Conservation (phyloP, 2,329 filamentous ascomycete genomes). For the Botrytis elliptica region DNA sequence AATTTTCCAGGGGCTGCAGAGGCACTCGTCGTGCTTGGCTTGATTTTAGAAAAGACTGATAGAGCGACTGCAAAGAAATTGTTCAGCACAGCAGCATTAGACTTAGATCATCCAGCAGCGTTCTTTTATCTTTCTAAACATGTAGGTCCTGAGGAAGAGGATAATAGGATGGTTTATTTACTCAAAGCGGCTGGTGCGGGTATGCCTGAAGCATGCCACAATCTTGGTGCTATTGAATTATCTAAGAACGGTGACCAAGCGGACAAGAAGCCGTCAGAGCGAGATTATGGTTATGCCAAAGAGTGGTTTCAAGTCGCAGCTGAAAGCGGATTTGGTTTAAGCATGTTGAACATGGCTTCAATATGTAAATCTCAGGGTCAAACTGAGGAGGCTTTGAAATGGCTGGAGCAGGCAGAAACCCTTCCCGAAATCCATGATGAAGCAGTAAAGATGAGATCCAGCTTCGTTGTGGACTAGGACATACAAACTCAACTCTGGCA, state of each 20-base stretch:
- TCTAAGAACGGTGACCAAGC: slow-evolving; percentile 23
- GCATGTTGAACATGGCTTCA: slow-evolving; percentile 36
- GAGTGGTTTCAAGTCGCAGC: slow-evolving; percentile 38
- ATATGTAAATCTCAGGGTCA: slow-evolving; percentile 32
- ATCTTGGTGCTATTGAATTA: slow-evolving; percentile 35
- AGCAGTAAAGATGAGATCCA: slow-evolving; percentile 1
- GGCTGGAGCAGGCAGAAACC: slow-evolving; percentile 30
- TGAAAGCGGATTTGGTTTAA: slow-evolving; percentile 30
- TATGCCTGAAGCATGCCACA: slow-evolving; percentile 36
- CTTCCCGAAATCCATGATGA: slow-evolving; percentile 3
- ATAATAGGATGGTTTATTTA: slow-evolving; percentile 31
- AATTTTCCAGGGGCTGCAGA: slow-evolving; percentile 34
- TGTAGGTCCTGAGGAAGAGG: slow-evolving; percentile 24
- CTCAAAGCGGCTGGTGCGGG: slow-evolving; percentile 38
- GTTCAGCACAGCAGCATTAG: slow-evolving; percentile 37
- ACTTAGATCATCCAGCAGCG: slow-evolving; percentile 35
- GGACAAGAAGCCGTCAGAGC: slow-evolving; percentile 20
- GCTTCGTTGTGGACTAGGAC: not conserved
- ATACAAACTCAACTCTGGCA: not conserved
- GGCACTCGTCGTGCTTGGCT: slow-evolving; percentile 31
- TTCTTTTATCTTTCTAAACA: slow-evolving; percentile 38
- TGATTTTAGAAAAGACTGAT: slow-evolving; percentile 28
- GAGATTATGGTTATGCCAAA: slow-evolving; percentile 34
- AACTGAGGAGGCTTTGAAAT: slow-evolving; percentile 27
- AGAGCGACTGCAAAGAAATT: slow-evolving; percentile 27